Base-by-base conservation (phyloP, 164 flowering plant species). In the Aristolochia fimbriata region DNA sequence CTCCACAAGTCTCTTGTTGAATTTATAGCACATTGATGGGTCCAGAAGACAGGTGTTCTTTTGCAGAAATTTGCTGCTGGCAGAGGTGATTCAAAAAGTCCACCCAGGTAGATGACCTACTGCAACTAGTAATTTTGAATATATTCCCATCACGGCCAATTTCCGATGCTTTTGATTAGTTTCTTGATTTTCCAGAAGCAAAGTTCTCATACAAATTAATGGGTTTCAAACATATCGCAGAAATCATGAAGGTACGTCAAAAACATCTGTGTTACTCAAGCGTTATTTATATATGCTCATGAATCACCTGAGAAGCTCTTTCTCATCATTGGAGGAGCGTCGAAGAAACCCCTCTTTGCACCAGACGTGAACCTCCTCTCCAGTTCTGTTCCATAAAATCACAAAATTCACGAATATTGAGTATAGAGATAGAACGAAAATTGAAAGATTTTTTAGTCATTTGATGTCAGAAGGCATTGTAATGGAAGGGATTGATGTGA, bases 221-320 rank as follows among this genome's bases (percentile, higher is more conserved):
- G n/a, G 6, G 51, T 16, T 19, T 16, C 19, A n/a, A 48, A 19
- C 20, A 19, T 10, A 48, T 58, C 41, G 41, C 6, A 6, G 55
- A 52, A n/a, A 46, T 10, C 24, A 11, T 13, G n/a, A 14, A 14
- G 0, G 25, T 31, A 47, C 50, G 22, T 2, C 31, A 41, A 43
- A 10, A 30, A 46, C n/a, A n/a, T n/a, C n/a, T n/a, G n/a, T n/a
- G n/a, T n/a, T n/a, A n/a, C n/a, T n/a, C n/a, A n/a, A n/a, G n/a
- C n/a, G n/a, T n/a, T n/a, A n/a, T n/a, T 45, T 17, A 27, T 53
- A 60, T 51, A 49, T 6, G 25, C 30, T 27, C 51, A 5, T n/a
- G 41, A n/a, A 56, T 11, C 47, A 77, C 96, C 96, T 70, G 82
- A 82, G 62, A 83, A 81, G 61, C 76, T 79, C 69, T 74, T 83